Evolutionary conservation across 31 red algal genomes (phyloP), one percentile per base, ranked within the genome.

Genomic region (Bonnemaisonia californica): DNA sequence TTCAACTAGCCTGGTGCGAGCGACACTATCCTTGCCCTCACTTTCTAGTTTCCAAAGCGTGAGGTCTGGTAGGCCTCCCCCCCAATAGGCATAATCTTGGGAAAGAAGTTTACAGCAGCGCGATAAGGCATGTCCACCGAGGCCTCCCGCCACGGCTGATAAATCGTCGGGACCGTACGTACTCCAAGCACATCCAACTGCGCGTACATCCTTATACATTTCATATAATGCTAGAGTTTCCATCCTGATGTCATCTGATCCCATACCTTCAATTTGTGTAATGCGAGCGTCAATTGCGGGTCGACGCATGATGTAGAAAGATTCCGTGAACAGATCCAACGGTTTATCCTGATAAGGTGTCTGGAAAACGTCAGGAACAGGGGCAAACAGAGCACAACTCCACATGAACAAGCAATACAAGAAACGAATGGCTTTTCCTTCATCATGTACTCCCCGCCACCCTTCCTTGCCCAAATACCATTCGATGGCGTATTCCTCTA

Each of bases 361-460:
- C 33, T 87, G 92, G 59, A 94, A 94, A 7, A 94, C 92, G 71
- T 94, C 92, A 36, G 78, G 41, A 41, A 94, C 79, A 33, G 69
- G 72, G 18, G 87, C 82, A 54, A 83, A 94, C 7, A 94, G 35
- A 26, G 77, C 77, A 16, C 54, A 68, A 31, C 85, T 74, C 92
- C 92, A 94, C 40, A 94, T 58, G 11, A 94, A 60, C 2, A 94
- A 62, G 13, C 45, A 42, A 28, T 78, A 94, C 7, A 94, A 38
- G 55, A 83, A 86, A 27, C 79, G 81, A 77, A 89, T 55, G 2
- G 87, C 69, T 27, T 48, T 38, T 18, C 92, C 92, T 67, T 94
- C 92, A 54, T 83, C 80, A 58, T 94, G 92, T 34, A 80, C 41
- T 28, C 92, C 92, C 26, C 16, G 48, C 92, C 92, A 94, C 19